Evolutionary conservation across 2,329 filamentous ascomycete species (phyloP).

Genomic region (Aspergillus costaricaensis): DNA sequence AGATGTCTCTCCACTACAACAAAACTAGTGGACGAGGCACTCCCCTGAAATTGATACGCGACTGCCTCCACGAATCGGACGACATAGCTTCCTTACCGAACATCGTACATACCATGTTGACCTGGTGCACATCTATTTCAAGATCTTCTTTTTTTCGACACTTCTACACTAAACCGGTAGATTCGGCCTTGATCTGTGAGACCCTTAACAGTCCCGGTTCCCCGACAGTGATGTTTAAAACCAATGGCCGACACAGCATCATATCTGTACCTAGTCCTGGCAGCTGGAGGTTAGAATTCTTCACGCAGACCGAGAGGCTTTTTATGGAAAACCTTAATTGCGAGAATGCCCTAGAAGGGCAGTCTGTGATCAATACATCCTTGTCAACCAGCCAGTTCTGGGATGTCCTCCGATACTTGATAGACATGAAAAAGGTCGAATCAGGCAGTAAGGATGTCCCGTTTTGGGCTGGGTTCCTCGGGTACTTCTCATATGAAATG

Average conservation of each 20-base stretch:
- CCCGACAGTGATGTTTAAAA: constrained; percentile 47
- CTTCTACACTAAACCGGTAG: constrained; percentile 25
- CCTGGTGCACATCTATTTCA: constrained; percentile 36
- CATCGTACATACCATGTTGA: constrained; percentile 52
- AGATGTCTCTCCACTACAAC: constrained; percentile 64
- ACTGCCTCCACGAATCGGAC: constrained; percentile 22
- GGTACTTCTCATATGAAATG: constrained; percentile 82
- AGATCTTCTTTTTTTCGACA: constrained; percentile 27
- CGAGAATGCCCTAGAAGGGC: background rate
- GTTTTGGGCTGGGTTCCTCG: constrained; percentile 83
- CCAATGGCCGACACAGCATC: constrained; percentile 41
- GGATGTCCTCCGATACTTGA: constrained; percentile 40
- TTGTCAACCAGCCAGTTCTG: constrained; percentile 33
- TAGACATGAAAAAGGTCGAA: constrained; percentile 43
- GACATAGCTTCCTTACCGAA: constrained; percentile 25
- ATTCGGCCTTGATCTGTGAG: constrained; percentile 38
- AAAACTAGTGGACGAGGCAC: constrained; percentile 29
- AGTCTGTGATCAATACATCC: constrained; percentile 15
- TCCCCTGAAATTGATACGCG: constrained; percentile 21
- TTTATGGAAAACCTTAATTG: constrained; percentile 25
- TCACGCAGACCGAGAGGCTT: constrained; percentile 25
- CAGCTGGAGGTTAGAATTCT: constrained; percentile 43
- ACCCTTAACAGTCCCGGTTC: constrained; percentile 34
- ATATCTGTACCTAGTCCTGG: constrained; percentile 38
- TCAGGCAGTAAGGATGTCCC: constrained; percentile 45